These are phyloP conservation scores for Akanthomyces muscarius DNA, from an alignment of 2,329 filamentous ascomycete species.

Conservation along the genomic window DNA sequence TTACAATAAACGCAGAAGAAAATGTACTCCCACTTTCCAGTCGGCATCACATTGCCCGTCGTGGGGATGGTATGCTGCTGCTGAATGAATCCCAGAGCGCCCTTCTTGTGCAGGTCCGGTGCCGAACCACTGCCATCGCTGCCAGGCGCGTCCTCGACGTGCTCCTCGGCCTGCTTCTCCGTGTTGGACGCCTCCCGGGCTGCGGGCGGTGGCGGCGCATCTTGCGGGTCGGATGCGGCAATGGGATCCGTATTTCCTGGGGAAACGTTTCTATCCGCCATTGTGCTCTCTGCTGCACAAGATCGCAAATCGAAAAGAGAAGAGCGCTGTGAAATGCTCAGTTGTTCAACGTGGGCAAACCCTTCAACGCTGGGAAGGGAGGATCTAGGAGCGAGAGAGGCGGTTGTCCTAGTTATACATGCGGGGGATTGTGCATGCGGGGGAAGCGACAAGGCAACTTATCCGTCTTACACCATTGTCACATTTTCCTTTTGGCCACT, in stretches of 20 bases:
- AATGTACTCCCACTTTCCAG: conserved; percentile 21
- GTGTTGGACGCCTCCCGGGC: neutral
- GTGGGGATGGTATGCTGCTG: conserved; percentile 20
- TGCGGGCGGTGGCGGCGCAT: neutral
- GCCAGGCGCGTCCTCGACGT: neutral
- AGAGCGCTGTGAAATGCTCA: too few species aligned
- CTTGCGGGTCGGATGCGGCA: neutral
- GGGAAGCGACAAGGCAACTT: neutral
- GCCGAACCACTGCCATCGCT: neutral
- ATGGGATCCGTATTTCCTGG: neutral
- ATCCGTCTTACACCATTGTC: neutral
- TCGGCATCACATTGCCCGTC: conserved; percentile 18
- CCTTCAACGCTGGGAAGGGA: neutral
- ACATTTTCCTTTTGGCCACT: neutral
- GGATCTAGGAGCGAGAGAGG: neutral
- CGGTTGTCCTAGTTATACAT: conserved; percentile 5
- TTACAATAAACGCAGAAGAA: conserved; percentile 20
- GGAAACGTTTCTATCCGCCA: neutral
- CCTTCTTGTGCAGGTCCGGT: conserved; percentile 14
- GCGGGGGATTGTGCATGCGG: neutral
- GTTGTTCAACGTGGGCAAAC: neutral
- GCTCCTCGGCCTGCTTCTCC: conserved; percentile 9
- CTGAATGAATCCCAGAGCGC: conserved; percentile 15
- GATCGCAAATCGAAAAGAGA: neutral
- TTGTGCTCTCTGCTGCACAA: neutral